A percentile compares a stretch with the other conserved stretches of the same genome.
phyloP scores from a whole-genome alignment of 2,329 filamentous ascomycete genomes.

The Blastomyces silverae region DNA sequence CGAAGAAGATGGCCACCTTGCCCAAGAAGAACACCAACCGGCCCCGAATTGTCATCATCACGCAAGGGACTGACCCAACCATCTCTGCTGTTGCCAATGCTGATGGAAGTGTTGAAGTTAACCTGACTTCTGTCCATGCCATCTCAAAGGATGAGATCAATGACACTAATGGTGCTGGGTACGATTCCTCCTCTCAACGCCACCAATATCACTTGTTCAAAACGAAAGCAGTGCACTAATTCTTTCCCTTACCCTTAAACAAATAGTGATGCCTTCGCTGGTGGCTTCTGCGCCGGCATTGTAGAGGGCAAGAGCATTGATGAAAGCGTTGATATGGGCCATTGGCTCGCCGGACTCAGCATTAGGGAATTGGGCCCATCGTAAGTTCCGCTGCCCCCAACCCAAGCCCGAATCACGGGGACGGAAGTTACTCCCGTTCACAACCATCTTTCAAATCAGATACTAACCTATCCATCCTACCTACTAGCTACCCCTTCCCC shows the following conservation, averaged over 20 bases:
- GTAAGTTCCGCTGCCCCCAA: constrained; percentile 54
- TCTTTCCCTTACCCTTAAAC: not conserved
- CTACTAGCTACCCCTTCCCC: constrained; percentile 65
- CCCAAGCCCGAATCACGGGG: not conserved
- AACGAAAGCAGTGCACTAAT: not conserved
- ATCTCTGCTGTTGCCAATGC: constrained; percentile 69
- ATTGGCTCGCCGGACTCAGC: constrained; percentile 91
- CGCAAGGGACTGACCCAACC: constrained; percentile 88
- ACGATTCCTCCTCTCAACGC: constrained; percentile 25
- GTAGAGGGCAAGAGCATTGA: constrained; percentile 76
- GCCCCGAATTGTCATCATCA: constrained; percentile 81
- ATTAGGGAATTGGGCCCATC: constrained; percentile 93
- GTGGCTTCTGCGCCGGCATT: constrained; percentile 84
- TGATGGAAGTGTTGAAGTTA: constrained; percentile 57
- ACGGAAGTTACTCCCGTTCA: not conserved
- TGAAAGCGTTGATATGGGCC: constrained; percentile 78
- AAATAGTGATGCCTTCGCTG: constrained; percentile 80
- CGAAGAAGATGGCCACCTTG: constrained; percentile 73
- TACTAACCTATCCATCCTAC: constrained; percentile 3
- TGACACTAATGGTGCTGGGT: constrained; percentile 91
- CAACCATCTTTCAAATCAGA: not conserved
- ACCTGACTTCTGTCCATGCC: constrained; percentile 72
- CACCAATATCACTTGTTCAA: constrained; percentile 16
- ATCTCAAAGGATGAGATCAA: constrained; percentile 74
- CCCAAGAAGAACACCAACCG: constrained; percentile 87